Conservation (phyloP, 495 filamentous ascomycete species). For the Platismatia glauca region DNA sequence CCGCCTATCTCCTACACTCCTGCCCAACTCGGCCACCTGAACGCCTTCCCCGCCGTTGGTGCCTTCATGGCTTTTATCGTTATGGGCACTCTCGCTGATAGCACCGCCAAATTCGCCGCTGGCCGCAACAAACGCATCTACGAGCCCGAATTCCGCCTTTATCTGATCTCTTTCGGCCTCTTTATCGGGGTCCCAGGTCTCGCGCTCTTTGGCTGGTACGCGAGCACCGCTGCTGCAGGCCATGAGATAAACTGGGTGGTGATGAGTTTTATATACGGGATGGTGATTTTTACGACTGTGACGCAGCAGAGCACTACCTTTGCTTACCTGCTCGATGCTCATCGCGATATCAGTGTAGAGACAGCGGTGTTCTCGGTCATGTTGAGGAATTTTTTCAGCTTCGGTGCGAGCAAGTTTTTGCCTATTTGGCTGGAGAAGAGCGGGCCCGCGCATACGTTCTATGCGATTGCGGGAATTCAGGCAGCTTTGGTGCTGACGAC, state of each 20-base stretch:
- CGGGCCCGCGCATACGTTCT: conserved; percentile 35
- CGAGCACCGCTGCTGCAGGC: conserved; percentile 24
- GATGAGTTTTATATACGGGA: conserved; percentile 34
- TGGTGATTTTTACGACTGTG: conserved; percentile 38
- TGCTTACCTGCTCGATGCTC: conserved; percentile 38
- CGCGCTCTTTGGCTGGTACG: conserved; percentile 34
- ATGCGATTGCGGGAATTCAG: conserved; percentile 34
- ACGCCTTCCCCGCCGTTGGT: conserved; percentile 39
- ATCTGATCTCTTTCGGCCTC: conserved; percentile 36
- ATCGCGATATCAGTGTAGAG: conserved; percentile 36
- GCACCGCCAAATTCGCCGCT: conserved; percentile 38
- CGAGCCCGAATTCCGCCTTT: conserved; percentile 47
- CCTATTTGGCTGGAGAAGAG: conserved; percentile 32
- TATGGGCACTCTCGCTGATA: conserved; percentile 38
- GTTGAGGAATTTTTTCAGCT: conserved; percentile 39
- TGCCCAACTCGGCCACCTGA: conserved; percentile 35
- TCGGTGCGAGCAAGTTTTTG: conserved; percentile 38
- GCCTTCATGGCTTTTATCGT: conserved; percentile 37
- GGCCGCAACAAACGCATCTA: conserved; percentile 41
- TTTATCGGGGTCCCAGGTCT: conserved; percentile 33
- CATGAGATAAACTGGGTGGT: conserved; percentile 33
- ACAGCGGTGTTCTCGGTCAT: conserved; percentile 36
- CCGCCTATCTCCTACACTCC: conserved; percentile 36
- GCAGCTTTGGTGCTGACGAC: conserved; percentile 33
- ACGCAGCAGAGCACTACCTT: conserved; percentile 35